Evolutionary conservation across 1,284 basidiomycete species (phyloP), one percentile per base, ranked within the genome.

Genomic region (Thecaphora frezii): DNA sequence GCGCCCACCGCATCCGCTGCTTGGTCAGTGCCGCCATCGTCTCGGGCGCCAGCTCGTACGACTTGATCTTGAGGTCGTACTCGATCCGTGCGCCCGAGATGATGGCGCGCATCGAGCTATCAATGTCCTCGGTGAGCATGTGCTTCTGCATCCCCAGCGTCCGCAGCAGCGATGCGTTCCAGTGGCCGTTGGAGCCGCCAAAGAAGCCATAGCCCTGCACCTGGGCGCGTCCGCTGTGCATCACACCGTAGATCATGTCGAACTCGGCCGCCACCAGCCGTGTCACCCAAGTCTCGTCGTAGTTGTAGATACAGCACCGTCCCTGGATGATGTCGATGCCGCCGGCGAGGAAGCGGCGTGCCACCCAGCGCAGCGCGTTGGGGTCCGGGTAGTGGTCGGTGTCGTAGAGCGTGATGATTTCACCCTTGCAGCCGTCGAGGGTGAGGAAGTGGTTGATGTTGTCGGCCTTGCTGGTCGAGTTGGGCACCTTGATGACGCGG

Each of bases 291-390:
- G 66, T 71, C 52, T 68, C 53, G 54, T 62, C 58, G 54, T 66
- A 64, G 51, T 73, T 74, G 70, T 73, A 72, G 21, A 73, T 55
- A 40, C 63, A 68, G 54, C 73, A 74, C 22, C 73, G 50, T 1
- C 73, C 73, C 44, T 75, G 73, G 36, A 75, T 69, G 45, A 75
- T 66, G 25, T 75, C 73, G 22, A 73, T 71, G n/a, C 74, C 70
- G 23, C 73, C 72, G 19, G 61, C 49, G 24, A 64, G 26, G 62
- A 75, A 71, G 5, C 72, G 46, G 7, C 62, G 45, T 2, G 67
- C 72, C 3, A 70, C 73, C 62, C 65, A 74, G 19, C 63, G 53
- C 4, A 75, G 47, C 3, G 73, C 72, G 28, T 68, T 57, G 10
- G 67, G 64, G 30, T 71, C 71, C 9, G 69, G 63, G 47, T 62